phyloP scores from a whole-genome alignment of 2,329 filamentous ascomycete species.

The Ceratocystis papillata region DNA sequence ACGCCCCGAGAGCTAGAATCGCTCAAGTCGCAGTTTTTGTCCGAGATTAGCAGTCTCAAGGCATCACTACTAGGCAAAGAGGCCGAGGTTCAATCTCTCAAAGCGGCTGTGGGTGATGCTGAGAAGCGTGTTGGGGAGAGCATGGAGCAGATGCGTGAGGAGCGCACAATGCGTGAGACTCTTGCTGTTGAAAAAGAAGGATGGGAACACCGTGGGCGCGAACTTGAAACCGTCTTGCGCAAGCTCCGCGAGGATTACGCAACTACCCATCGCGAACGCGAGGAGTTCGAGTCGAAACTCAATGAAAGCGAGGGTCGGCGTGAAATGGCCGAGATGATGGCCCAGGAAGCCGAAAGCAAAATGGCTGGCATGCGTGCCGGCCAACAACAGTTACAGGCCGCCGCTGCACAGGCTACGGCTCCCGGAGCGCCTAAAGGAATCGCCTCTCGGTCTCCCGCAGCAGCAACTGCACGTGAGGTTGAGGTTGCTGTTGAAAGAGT shows the following conservation, averaged over 20 bases:
- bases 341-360: constrained; percentile 64
- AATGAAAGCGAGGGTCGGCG: constrained; percentile 66
- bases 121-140: constrained; percentile 85
- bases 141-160: constrained; percentile 71
- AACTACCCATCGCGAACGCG: constrained; percentile 65
- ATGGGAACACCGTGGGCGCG: constrained; percentile 75
- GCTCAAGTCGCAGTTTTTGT: constrained; percentile 79
- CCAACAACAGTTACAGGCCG: constrained; percentile 33
- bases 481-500: constrained; percentile 82
- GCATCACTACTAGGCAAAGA: constrained; percentile 87
- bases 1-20: constrained; percentile 87
- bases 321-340: constrained; percentile 63
- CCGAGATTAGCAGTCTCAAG: constrained; percentile 87
- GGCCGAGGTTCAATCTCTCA: constrained; percentile 77
- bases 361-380: constrained; percentile 62
- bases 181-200: constrained; percentile 63
- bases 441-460: constrained; percentile 34
- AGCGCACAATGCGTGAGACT: constrained; percentile 58
- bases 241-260: constrained; percentile 75
- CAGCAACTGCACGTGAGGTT: constrained; percentile 48
- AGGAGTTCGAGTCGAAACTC: constrained; percentile 63
- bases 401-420: constrained; percentile 30
- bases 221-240: constrained; percentile 72
- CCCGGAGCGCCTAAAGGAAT: constrained; percentile 24
- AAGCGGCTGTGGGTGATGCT: constrained; percentile 77